Evolutionary conservation across 768 basidiomycete species (phyloP).

Genomic region (Xerocomus brunneocitrinus): DNA sequence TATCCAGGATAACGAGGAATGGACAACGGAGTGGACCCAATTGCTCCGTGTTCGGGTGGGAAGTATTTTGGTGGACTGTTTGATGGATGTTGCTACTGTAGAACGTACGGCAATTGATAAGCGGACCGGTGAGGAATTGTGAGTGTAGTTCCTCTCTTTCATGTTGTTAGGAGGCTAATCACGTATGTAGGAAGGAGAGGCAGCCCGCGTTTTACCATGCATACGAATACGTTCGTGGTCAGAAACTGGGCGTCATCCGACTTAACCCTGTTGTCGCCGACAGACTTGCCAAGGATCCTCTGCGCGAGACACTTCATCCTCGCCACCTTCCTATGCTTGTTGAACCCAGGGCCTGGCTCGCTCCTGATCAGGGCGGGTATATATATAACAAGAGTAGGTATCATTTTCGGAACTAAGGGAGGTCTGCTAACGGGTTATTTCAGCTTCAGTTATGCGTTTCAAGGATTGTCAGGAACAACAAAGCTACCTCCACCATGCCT

Average conservation of each 20-base stretch:
- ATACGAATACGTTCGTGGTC: conserved; percentile 92
- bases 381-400: conserved; percentile 67
- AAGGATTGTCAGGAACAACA: conserved; percentile 86
- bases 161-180: conserved; percentile 3
- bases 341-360: conserved; percentile 83
- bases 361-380: conserved; percentile 76
- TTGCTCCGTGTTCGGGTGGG: conserved; percentile 71
- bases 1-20: conserved; percentile 61
- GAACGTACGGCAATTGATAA: conserved; percentile 55
- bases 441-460: conserved; percentile 83
- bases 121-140: conserved; percentile 57
- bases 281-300: conserved; percentile 67
- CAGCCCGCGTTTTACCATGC: conserved; percentile 91
- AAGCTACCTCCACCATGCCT: conserved; percentile 71
- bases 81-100: conserved; percentile 84
- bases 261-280: conserved; percentile 78
- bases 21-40: conserved; percentile 84
- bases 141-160: conserved; percentile 26
- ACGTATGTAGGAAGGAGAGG: conserved; percentile 51
- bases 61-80: conserved; percentile 71
- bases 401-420: background rate
- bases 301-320: conserved; percentile 76
- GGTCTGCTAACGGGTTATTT: conserved; percentile 1
- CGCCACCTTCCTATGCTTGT: conserved; percentile 96
- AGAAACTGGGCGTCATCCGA: conserved; percentile 88